Conservation (phyloP, 139 green algal genomes). For the Haematococcus lacustris region DNA sequence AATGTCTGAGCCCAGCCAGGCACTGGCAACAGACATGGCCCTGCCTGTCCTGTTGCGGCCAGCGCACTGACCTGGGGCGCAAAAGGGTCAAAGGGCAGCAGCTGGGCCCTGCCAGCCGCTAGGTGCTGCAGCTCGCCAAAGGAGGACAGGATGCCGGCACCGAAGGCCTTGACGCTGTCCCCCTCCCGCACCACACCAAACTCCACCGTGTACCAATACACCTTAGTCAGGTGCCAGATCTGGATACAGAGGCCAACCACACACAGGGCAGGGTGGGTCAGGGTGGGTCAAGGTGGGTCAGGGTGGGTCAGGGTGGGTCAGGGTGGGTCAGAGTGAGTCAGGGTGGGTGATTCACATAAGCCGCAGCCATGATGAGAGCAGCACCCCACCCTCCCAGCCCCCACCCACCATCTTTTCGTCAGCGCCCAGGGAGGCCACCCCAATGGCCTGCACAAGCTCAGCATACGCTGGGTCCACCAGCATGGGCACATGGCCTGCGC, state of each 20-base stretch:
- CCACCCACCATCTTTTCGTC: constrained; percentile 62
- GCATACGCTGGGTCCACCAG: constrained; percentile 72
- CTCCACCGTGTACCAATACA: constrained; percentile 87
- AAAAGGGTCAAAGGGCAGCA: constrained; percentile 71
- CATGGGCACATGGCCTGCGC: constrained; percentile 83
- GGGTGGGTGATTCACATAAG: background rate
- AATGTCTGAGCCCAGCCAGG: too few species aligned
- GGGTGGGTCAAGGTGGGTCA: background rate
- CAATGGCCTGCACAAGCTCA: constrained; percentile 74
- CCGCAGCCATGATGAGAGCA: background rate
- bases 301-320: background rate
- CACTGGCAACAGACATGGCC: too few species aligned
- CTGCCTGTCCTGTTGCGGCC: background rate
- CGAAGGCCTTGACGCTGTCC: constrained; percentile 64
- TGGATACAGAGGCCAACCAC: constrained; percentile 9
- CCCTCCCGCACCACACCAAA: constrained; percentile 84
- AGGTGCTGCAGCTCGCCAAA: constrained; percentile 86
- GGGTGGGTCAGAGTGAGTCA: too few species aligned
- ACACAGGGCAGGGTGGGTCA: too few species aligned
- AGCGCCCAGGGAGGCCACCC: constrained; percentile 70
- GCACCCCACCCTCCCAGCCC: background rate
- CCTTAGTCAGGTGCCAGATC: constrained; percentile 86
- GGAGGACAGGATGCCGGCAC: constrained; percentile 73
- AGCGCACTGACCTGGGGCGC: background rate
- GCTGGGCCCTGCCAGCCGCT: constrained; percentile 35